phyloP scores from a whole-genome alignment of 805 yeast genomes.

The Wickerhamiella parazyma region DNA sequence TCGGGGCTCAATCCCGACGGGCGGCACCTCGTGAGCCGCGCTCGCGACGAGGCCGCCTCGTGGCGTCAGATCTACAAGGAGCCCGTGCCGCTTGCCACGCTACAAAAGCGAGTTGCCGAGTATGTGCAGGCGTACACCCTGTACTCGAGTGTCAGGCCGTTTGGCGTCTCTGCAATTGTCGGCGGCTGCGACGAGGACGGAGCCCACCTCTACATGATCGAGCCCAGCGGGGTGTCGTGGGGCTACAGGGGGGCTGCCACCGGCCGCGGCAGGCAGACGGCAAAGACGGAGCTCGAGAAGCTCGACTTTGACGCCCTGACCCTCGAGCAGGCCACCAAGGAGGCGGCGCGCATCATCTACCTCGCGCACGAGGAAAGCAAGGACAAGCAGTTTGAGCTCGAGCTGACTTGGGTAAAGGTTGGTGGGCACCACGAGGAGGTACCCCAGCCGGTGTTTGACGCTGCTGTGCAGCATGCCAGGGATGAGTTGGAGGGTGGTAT shows the following conservation, averaged over 20 bases:
- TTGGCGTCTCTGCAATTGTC: conserved; percentile 82
- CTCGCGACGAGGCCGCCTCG: conserved; percentile 76
- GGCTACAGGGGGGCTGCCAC: conserved; percentile 96
- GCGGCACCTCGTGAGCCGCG: conserved; percentile 79
- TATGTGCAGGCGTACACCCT: conserved; percentile 92
- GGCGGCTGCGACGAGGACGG: conserved; percentile 92
- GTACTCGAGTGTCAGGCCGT: conserved; percentile 94
- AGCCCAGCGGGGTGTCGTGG: conserved; percentile 96
- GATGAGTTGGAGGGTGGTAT: conserved; percentile 69
- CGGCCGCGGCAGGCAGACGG: conserved; percentile 97
- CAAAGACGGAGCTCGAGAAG: conserved; percentile 91
- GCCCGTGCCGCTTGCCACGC: conserved; percentile 64
- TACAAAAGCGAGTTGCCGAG: conserved; percentile 76
- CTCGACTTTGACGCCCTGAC: conserved; percentile 55
- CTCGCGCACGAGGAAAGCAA: conserved; percentile 95
- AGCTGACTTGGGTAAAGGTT: conserved; percentile 73
- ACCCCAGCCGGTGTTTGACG: conserved; percentile 64
- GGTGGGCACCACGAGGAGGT: conserved; percentile 67
- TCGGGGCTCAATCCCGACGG: conserved; percentile 97
- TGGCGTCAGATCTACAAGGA: conserved; percentile 67
- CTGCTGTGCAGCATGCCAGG: conserved; percentile 74
- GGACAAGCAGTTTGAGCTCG: conserved; percentile 93
- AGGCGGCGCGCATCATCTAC: conserved; percentile 87
- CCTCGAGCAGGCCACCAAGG: conserved; percentile 73
- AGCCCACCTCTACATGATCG: conserved; percentile 88